Evolutionary conservation across 129 eudicot species (phyloP), one percentile per base, ranked within the genome.

Genomic region (Deinandra increscens): DNA sequence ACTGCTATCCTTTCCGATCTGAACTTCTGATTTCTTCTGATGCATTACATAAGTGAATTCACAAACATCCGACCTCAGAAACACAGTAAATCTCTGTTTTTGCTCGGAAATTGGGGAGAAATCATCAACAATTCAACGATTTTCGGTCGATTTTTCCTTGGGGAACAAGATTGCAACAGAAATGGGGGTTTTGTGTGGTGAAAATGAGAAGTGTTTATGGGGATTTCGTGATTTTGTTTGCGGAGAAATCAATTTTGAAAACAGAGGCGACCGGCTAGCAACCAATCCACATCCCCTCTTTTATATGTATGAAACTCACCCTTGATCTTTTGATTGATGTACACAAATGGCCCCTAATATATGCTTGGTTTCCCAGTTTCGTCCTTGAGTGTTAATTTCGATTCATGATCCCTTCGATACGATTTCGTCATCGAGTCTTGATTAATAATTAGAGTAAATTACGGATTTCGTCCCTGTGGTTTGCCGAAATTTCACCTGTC

Each of bases 1-100:
- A 34, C 80, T 82, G 95, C 96, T 92, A 84, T 92, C 96, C 84
- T 79, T 86, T 81, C 98, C 95, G 96, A 88, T 92, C 91, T 92
- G 98, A 70, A 81, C 86, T 86, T 92, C 98, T 18, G 96, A 92
- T 92, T 92, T 92, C 83, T 92, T 92, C 85, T 89, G 95, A 92
- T 92, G 98, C 98, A 92, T 92, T 84, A 86, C 95, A 76, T 76
- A 60, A 14, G 69, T 31, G 46, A 41, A 74, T 38, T 60, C 3
- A 26, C 18, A 15, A 23, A 43, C 65, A 70, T 9, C 26, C 12
- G 53, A 19, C 22, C 71, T 73, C 51, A 37, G 10, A 10, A 48
- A 14, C 46, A 74, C 38, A 53, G 14, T 23, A 55, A 20, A 55
- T 2, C 17, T 22, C 9, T 15, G 11, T 2, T 29, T 22, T 23